Evolutionary conservation across 2,329 filamentous ascomycete species (phyloP), one percentile per base, ranked within the genome.

Genomic region (Apiospora kogelbergensis): DNA sequence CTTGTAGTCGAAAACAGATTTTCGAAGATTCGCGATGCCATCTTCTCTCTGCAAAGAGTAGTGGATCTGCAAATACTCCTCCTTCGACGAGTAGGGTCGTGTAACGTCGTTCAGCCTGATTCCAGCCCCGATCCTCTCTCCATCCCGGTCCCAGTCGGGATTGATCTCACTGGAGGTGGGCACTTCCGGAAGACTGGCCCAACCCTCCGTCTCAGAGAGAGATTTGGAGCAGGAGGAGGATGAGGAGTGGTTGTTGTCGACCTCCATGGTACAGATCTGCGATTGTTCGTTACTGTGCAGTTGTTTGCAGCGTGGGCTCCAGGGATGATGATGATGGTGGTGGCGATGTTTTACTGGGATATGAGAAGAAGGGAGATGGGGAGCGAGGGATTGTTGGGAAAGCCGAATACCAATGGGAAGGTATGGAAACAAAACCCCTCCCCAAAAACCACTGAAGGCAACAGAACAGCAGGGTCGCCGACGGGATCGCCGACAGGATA

Each of bases 1-100:
- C 30, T 83, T 85, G 68, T 92, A 86, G 15, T 84, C 79, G 0
- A 82, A 80, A 0, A 97, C 85, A 0, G 92, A 90, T 71, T 89
- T 85, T 7, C 94, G 87, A 0, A 97, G 83, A 0, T 90, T 86
- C 15, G 91, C 87, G 3, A 93, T 82, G 0, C 89, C 88, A 76
- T 97, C 94, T 75, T 94, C 92, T 2, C 94, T 86, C 9, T 94
- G 84, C 1, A 97, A 85, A 3, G 89, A 83, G 76, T 96, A 97
- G 65, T 97, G 93, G 0, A 89, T 86, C 41, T 88, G 82, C 0
- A 97, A 82, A 69, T 97, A 97, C 0, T 85, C 82, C 1, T 89
- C 84, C 63, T 88, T 90, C 5, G 84, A 88, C 0, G 79, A 71
- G 84, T 90, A 95, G 0, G 89, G 81, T 0, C 83, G 83, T 0